Evolutionary conservation across 306 rosid species (phyloP), one percentile per base, ranked within the genome.

Genomic region (Pyrus betulifolia): DNA sequence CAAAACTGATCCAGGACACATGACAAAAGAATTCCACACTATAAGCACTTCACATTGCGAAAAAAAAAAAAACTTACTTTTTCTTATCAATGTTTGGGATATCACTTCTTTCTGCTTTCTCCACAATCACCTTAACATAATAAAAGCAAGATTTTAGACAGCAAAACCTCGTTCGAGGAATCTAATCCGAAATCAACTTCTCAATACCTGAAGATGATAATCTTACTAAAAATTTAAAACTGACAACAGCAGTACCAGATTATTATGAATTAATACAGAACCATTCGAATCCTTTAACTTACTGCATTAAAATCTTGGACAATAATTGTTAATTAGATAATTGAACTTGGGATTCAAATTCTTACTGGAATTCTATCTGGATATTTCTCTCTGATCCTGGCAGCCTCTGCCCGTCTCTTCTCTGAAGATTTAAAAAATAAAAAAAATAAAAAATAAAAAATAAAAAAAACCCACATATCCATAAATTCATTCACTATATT

Each of bases 341-440:
- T 15, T 30, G 70, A 70, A 67, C 19, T 35, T 38, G 6, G 27
- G 38, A 66, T 54, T 57, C 2, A 51, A 73, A 51, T 72, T 82
- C 96, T 84, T 86, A 93, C 98, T 60, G 98, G 98, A 71, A 93
- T 93, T 71, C 98, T 89, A 70, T 93, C 98, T 0, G 97, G 91
- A 84, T 93, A 93, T 76, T 93, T 93, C 81, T 91, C 98, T 82
- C 96, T 88, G 73, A 93, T 93, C 84, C 98, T 88, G 55, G 93
- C 89, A 67, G 98, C 97, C 80, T 93, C 98, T 4, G 96, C 93
- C 67, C 93, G 84, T 80, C 98, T 87, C 90, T 93, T 93, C 87
- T 89, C 98, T 93, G 89, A n/a, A 80, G 15, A 78, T 17, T 6
- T 35, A 35, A 35, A 35, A 35, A 35, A 35, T 25, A 25, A 33